These are phyloP conservation scores for Diaporthe sp. DNA, from an alignment of 2,329 filamentous ascomycete species.

Conservation along the genomic window DNA sequence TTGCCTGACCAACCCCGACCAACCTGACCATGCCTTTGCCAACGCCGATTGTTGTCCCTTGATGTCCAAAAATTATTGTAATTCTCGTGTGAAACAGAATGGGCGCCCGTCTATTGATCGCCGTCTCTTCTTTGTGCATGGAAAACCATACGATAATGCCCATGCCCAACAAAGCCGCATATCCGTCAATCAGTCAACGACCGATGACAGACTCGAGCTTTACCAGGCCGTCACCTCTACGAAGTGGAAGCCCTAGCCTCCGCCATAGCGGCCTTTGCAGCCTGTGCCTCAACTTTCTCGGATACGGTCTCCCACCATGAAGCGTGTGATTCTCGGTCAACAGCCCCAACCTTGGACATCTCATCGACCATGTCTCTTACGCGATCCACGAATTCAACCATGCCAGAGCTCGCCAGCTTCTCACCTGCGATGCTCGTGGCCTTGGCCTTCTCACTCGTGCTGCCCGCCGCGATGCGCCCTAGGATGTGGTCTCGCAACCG, in stretches of 20 bases:
- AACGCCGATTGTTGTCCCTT: conserved; percentile 12
- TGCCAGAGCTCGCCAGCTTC: conserved; percentile 76
- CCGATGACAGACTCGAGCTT: no score
- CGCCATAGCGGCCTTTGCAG: not conserved
- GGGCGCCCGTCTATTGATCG: not conserved
- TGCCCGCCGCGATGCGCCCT: conserved; percentile 73
- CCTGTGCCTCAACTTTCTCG: conserved; percentile 65
- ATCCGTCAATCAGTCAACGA: not conserved
- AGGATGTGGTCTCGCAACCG: conserved; percentile 78
- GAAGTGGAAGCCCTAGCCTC: not conserved
- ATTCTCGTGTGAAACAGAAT: not conserved
- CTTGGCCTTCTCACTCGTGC: conserved; percentile 78
- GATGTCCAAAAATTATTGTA: conserved; percentile 14
- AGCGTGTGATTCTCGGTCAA: conserved; percentile 78
- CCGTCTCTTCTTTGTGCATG: conserved; percentile 6
- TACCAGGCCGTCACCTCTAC: not conserved
- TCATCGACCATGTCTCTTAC: conserved; percentile 79
- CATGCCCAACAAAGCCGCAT: not conserved
- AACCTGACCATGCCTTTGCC: conserved; percentile 24
- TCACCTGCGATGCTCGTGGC: conserved; percentile 78
- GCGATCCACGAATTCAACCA: conserved; percentile 80
- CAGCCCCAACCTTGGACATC: conserved; percentile 73
- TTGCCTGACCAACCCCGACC: conserved; percentile 15
- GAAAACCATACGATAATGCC: not conserved
- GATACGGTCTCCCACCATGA: conserved; percentile 79